Conservation (phyloP, 345 rosid genomes). For the Citrus reticulata region DNA sequence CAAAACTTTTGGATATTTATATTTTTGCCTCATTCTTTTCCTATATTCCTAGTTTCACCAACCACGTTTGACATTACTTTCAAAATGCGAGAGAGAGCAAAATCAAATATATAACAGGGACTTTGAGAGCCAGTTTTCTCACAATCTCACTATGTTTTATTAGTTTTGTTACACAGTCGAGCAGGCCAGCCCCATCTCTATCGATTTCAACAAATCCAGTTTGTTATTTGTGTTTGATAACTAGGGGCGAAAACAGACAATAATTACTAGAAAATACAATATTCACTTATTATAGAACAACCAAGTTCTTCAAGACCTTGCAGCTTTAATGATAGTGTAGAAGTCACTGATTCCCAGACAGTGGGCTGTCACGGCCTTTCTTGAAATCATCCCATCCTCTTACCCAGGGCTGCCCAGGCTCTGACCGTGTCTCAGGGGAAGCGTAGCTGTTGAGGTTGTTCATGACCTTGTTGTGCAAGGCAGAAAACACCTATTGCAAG, state of each 20-base stretch:
- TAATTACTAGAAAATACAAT: background rate
- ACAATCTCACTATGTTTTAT: background rate
- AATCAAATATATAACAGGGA: background rate
- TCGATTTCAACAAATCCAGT: background rate
- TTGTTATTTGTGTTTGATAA: background rate
- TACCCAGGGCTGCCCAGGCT: slow-evolving; percentile 67
- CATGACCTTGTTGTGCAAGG: slow-evolving; percentile 63
- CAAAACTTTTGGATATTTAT: background rate
- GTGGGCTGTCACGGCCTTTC: slow-evolving; percentile 45
- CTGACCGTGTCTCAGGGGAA: slow-evolving; percentile 52
- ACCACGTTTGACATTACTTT: background rate
- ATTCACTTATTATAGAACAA: background rate
- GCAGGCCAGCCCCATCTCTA: background rate
- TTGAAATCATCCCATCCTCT: slow-evolving; percentile 78
- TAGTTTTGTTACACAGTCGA: background rate
- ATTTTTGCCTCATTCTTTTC: background rate
- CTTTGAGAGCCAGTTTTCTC: background rate
- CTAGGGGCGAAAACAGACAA: background rate
- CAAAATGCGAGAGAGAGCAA: background rate
- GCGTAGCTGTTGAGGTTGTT: slow-evolving; percentile 55
- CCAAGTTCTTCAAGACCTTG: background rate
- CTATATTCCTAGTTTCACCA: background rate
- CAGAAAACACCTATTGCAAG: slow-evolving; percentile 56
- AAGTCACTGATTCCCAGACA: slow-evolving; percentile 55
- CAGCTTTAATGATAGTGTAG: background rate